Base-by-base conservation (phyloP, 495 filamentous ascomycete genomes). In the Tetracladium setigerum region DNA sequence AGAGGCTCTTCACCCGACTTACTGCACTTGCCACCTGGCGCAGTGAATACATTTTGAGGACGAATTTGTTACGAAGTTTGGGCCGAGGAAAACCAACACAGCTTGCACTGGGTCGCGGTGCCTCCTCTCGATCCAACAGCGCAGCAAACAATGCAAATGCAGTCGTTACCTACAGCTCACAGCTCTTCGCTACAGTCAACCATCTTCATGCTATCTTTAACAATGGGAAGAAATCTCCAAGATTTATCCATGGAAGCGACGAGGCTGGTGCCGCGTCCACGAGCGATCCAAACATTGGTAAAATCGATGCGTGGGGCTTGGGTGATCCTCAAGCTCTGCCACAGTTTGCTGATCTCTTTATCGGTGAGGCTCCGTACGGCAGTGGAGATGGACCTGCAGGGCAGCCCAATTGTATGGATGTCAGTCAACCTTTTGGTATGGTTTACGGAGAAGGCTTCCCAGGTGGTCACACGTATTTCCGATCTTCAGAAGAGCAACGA, bases 41-140 rank as follows among this genome's bases (percentile, higher is more conserved):
- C 27, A 94, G 86, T 61, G 90, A 96, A 60, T 96, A 95, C 59
- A 84, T 95, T 34, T 62, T 92, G 24, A 74, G 90, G 18, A 96
- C 88, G n/a, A 78, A 84, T 37, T 71, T 95, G 48, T 70, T 96
- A 34, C 77, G 87, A 33, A 90, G 86, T 40, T 69, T 96, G 44
- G 73, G 70, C 30, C 77, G 87, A 43, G 90, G 89, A 66, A 95
- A 83, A 64, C 82, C 79, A 45, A 73, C 71, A 49, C 75, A 72
- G 57, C 74, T 65, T 62, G 50, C 51, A 19, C 54, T 50, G 8
- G 57, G 57, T 10, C 57, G 49, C 38, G 54, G 57, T 40, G 53
- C 57, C 19, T 56, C 57, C 41, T 74, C 71, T 55, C 77, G 59
- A 54, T 75, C 64, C 41, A 68, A 65, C 38, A 60, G 62, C 66